Conservation (phyloP, 225 moss, liverwort and hornwort species). For the Pseudisothecium myosuroides region DNA sequence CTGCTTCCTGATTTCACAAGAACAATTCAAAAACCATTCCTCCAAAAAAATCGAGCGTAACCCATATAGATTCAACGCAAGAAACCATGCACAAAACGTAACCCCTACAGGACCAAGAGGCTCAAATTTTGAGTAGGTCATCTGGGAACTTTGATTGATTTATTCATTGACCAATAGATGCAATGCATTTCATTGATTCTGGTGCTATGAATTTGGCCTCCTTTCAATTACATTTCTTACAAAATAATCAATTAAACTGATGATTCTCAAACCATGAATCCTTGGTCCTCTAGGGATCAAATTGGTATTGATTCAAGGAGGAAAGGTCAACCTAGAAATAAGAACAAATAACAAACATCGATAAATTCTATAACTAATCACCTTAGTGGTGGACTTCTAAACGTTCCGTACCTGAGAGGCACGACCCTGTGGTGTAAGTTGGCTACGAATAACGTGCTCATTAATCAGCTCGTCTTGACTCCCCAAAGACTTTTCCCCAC, state of each 20-base stretch:
- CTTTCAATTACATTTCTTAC: neutral
- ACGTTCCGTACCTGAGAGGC: conserved; percentile 17
- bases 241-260: neutral
- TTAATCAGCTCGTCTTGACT: conserved; percentile 26
- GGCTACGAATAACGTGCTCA: conserved; percentile 40
- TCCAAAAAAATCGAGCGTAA: neutral
- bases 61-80: neutral
- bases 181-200: neutral
- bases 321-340: neutral
- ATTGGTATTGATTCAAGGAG: neutral
- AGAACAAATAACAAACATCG: neutral
- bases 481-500: conserved; percentile 18
- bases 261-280: neutral
- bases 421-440: conserved; percentile 12
- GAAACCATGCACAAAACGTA: neutral
- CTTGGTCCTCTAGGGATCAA: no score
- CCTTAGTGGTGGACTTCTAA: neutral
- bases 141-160: neutral
- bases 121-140: neutral
- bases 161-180: neutral
- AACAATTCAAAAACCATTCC: neutral
- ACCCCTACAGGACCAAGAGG: neutral
- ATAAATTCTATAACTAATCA: neutral
- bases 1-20: conserved; percentile 49
- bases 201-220: neutral